phyloP scores from a whole-genome alignment of 148 eudicot species.

The Amaranthus hypochondriacus region DNA sequence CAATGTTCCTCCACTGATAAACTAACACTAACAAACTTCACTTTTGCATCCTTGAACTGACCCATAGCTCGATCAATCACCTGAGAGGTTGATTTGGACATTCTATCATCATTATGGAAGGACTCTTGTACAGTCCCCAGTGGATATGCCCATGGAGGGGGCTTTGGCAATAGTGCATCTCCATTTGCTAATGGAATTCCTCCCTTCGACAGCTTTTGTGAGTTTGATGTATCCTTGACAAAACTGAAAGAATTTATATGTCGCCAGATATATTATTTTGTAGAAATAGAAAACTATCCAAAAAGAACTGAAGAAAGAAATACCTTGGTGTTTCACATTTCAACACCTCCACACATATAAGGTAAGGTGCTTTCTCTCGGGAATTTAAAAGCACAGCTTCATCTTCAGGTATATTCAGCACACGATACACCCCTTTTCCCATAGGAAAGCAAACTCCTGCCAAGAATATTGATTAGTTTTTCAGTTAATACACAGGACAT shows the following conservation, averaged over 20 bases:
- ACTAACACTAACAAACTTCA: conserved; percentile 74
- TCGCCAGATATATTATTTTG: background rate
- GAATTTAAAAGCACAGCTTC: conserved; percentile 94
- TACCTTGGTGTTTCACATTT: conserved; percentile 84
- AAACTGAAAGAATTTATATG: conserved; percentile 27
- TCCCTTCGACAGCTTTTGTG: conserved; percentile 77
- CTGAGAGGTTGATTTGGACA: conserved; percentile 89
- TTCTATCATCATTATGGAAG: conserved; percentile 67
- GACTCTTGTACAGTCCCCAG: conserved; percentile 63
- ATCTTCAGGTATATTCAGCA: conserved; percentile 87
- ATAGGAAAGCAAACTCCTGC: conserved; percentile 91
- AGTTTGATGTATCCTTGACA: conserved; percentile 55
- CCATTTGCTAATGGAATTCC: conserved; percentile 97
- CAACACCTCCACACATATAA: conserved; percentile 89
- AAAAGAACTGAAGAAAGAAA: background rate
- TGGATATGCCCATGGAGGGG: conserved; percentile 98
- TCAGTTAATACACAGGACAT: background rate
- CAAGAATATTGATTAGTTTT: conserved; percentile 10
- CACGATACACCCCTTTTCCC: conserved; percentile 89
- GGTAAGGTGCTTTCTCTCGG: conserved; percentile 93
- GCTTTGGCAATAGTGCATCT: conserved; percentile 84
- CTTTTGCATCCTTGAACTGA: conserved; percentile 77
- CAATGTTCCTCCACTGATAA: conserved; percentile 63
- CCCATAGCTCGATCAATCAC: conserved; percentile 96
- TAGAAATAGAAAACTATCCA: background rate